Evolutionary conservation across 495 filamentous ascomycete genomes (phyloP).

Genomic region (Aeminium ludgeri): DNA sequence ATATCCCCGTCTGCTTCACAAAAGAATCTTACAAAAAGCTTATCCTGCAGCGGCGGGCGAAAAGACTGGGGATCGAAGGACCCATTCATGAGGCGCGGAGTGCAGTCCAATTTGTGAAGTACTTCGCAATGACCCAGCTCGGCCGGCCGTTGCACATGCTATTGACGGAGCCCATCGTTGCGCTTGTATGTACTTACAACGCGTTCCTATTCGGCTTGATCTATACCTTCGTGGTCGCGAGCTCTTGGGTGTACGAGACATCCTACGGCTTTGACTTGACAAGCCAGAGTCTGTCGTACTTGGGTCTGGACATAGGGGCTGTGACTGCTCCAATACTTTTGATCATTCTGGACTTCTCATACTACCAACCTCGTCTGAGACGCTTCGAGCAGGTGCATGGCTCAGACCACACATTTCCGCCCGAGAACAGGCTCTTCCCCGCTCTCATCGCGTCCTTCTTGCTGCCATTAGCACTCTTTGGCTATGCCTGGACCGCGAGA

Average conservation of each 20-base stretch:
- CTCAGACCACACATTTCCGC: slow-evolving; percentile 11
- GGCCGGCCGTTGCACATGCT: slow-evolving; percentile 20
- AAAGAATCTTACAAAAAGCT: slow-evolving; percentile 24
- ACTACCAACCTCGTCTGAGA: slow-evolving; percentile 15
- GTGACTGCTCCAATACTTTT: slow-evolving; percentile 10
- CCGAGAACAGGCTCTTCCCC: slow-evolving; percentile 17
- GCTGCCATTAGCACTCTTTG: slow-evolving; percentile 22
- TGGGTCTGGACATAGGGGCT: slow-evolving; percentile 16
- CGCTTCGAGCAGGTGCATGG: slow-evolving; percentile 3
- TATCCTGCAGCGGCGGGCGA: slow-evolving; percentile 24
- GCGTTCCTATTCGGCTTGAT: slow-evolving; percentile 20
- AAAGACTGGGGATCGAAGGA: slow-evolving; percentile 19
- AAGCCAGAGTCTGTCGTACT: slow-evolving; percentile 16
- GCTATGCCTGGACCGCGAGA: slow-evolving; percentile 32
- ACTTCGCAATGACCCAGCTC: slow-evolving; percentile 16
- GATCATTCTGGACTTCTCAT: slow-evolving; percentile 9
- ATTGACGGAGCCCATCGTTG: slow-evolving; percentile 20
- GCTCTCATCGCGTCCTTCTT: slow-evolving; percentile 16
- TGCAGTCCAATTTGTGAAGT: slow-evolving; percentile 10
- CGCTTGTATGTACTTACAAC: slow-evolving; percentile 17
- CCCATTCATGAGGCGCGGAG: slow-evolving; percentile 17
- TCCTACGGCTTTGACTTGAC: slow-evolving; percentile 16
- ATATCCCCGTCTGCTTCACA: slow-evolving; percentile 21
- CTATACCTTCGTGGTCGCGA: slow-evolving; percentile 18
- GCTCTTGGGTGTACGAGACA: slow-evolving; percentile 14